These are phyloP conservation scores for Vigna unguiculata DNA, from an alignment of 306 rosid species.

Conservation along the genomic window DNA sequence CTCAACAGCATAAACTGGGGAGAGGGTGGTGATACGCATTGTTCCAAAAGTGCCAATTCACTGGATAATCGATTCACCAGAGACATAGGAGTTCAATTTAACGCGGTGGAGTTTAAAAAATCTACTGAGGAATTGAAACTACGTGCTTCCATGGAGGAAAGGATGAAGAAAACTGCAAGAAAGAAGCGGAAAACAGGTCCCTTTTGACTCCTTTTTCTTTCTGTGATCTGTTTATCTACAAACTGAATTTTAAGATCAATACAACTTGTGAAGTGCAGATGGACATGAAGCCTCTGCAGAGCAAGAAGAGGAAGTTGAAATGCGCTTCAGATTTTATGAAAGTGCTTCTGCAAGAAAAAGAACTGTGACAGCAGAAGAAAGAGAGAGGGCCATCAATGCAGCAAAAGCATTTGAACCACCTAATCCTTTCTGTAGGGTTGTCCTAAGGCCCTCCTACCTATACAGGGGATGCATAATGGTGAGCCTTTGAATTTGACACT, in stretches of 20 bases:
- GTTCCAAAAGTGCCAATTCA: conserved; percentile 52
- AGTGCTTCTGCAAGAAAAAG: conserved; percentile 98
- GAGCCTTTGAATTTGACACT: conserved; percentile 43
- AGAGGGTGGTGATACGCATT: conserved; percentile 62
- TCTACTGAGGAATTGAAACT: conserved; percentile 69
- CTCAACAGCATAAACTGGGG: conserved; percentile 64
- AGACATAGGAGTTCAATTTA: conserved; percentile 76
- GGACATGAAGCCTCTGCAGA: conserved; percentile 64
- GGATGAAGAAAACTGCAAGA: conserved; percentile 53
- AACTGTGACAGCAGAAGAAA: conserved; percentile 95
- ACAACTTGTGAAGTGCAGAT: conserved; percentile 58
- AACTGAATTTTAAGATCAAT: conserved; percentile 32
- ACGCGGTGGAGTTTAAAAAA: conserved; percentile 71
- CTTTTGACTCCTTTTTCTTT: conserved; percentile 17
- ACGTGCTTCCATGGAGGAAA: conserved; percentile 60
- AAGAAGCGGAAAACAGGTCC: conserved; percentile 78
- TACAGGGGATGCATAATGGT: conserved; percentile 99
- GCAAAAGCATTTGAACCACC: conserved; percentile 88
- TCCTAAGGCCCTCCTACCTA: conserved; percentile 91
- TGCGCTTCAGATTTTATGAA: conserved; percentile 88
- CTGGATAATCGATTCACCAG: conserved; percentile 57
- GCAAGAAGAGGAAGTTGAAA: conserved; percentile 70
- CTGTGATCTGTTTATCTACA: conserved; percentile 7
- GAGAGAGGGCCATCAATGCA: conserved; percentile 79
- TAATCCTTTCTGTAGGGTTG: conserved; percentile 95